Evolutionary conservation across 768 basidiomycete species (phyloP), one percentile per base, ranked within the genome.

Genomic region (Lactarius hatsudake): DNA sequence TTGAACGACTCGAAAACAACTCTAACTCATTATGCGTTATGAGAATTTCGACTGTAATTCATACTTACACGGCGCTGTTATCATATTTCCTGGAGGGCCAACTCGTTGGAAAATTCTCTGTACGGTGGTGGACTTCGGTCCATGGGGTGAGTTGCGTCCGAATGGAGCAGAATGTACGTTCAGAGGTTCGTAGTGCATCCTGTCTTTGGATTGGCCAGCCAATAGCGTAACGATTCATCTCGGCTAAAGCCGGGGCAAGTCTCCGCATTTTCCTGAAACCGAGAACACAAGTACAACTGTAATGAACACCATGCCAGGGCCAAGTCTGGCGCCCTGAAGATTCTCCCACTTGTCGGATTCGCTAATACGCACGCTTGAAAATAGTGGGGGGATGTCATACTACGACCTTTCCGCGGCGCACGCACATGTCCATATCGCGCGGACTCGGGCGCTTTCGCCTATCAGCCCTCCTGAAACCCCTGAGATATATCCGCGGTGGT

Each of bases 401-500:
- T 18, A 34, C 32, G 45, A 26, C 23, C 5, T 51, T 56, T 59
- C 66, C 66, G 66, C 66, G 66, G 56, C 40, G 51, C 40, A 43
- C 26, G 6, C 26, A n/a, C n/a, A 23, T 20, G 48, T 28, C 30
- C 26, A 58, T 51, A 42, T 59, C 38, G 28, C 28, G 20, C 48
- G 32, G 59, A 9, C 42, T 26, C 12, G 12, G 12, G 36, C 36
- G 36, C 23, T 23, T 26, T 30, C 43, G 17, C 51, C 12, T 45
- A 20, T 3, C 45, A 12, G 51, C 20, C 30, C 36, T 15, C 43
- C 55, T 38, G 15, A 64, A 38, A 48, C 32, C 34, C 54, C 30
- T 57, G 23, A 26, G 28, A 26, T 30, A 43, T 54, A 54, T 42
- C 66, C 66, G 66, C 66, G 62, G 66, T 32, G 48, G 43, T 63